phyloP scores from a whole-genome alignment of 257 asterid genomes.

The Gentiana dahurica region DNA sequence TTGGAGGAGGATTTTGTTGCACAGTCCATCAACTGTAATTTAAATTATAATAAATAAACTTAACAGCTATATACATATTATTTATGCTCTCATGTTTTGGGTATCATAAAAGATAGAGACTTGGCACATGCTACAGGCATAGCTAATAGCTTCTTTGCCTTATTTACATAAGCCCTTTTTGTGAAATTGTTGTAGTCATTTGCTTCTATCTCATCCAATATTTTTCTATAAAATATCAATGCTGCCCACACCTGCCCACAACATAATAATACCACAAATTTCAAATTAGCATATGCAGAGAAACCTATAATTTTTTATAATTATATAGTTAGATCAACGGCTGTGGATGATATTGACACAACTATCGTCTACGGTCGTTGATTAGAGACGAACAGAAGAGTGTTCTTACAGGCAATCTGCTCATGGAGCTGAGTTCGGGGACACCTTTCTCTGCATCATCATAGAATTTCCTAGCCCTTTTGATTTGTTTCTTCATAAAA shows the following conservation, averaged over 20 bases:
- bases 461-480: constrained; percentile 81
- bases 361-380: no score
- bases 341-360: no score
- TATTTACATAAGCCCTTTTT: constrained; percentile 79
- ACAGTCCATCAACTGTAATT: no score
- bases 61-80: no score
- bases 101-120: constrained; percentile 29
- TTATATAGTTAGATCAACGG: no score
- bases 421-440: constrained; percentile 75
- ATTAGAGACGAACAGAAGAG: neutral
- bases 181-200: constrained; percentile 96
- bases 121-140: constrained; percentile 89
- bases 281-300: no score
- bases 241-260: constrained; percentile 80
- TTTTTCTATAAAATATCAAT: constrained; percentile 61
- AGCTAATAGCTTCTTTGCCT: constrained; percentile 72
- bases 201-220: constrained; percentile 88
- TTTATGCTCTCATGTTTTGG: constrained; percentile 34
- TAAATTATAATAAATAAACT: no score
- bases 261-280: no score
- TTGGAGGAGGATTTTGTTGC: no score
- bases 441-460: constrained; percentile 85
- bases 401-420: constrained; percentile 93
- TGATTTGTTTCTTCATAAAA: constrained; percentile 89
- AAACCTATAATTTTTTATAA: no score